Evolutionary conservation across 2,329 filamentous ascomycete species (phyloP), one percentile per base, ranked within the genome.

Genomic region (Mycogone perniciosa): DNA sequence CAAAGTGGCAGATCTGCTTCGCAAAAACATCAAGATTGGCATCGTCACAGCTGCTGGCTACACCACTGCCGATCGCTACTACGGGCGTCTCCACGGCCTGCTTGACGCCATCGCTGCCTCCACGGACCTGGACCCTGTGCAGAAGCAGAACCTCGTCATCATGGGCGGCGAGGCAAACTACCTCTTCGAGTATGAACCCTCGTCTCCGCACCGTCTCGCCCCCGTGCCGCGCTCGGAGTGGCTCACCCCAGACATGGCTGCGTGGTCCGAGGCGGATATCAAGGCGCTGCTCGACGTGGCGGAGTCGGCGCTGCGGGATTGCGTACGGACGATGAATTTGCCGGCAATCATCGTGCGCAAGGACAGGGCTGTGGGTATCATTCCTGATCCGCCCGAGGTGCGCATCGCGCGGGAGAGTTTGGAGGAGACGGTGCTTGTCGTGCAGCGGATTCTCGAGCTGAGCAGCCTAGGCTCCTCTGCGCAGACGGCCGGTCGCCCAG

Each of bases 41-140:
- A 97, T 99, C 63, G 93, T 99, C 46, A 99, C 93, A 0, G 93
- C 93, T 1, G 93, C 93, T 1, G 93, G 93, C 13, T 99, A 99
- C 71, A 92, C 89, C 0, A 87, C 92, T 35, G 88, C 89, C 5
- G 81, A 85, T 49, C 84, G 84, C 57, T 99, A 99, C 74, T 91
- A 95, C 65, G 83, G 81, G 20, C 86, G 93, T 11, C 80, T 99
- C 1, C 84, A 90, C 65, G 93, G 93, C 1, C 80, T 99, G 0
- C 79, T 99, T 2, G 85, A 95, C 59, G 86, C 88, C 29, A 80
- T 97, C 20, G 79, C 81, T 46, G 64, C 67, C 5, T 81, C 82
- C 1, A 65, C 76, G 0, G 67, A 71, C 9, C 75, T 95, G 6
- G 80, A 85, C 0, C 69, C 77, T 0, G 65, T 77, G 6, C 84